Evolutionary conservation across 2,329 filamentous ascomycete genomes (phyloP).

Genomic region (Xylaria sp.): DNA sequence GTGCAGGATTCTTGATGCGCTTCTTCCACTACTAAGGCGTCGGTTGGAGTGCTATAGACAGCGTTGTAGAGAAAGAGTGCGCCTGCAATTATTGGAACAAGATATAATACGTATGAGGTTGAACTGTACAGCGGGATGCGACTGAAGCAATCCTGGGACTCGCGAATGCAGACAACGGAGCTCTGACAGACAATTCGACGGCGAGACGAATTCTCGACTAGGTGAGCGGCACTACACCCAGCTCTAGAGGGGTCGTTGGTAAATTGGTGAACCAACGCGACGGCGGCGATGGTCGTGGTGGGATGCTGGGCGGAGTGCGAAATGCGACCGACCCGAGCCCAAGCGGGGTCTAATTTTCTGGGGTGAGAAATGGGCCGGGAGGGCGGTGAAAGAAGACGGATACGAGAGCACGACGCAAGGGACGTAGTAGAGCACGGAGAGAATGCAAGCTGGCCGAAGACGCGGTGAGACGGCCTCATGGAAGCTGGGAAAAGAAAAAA

Average conservation of each 20-base stretch:
- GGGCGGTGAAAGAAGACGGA: slow-evolving; percentile 21
- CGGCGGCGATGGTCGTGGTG: neutral
- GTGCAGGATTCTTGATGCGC: slow-evolving; percentile 21
- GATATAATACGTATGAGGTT: slow-evolving; percentile 42
- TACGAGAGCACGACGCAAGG: slow-evolving; percentile 1
- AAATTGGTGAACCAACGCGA: slow-evolving; percentile 17
- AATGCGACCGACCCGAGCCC: slow-evolving; percentile 27
- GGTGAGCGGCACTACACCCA: neutral
- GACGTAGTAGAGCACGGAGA: neutral
- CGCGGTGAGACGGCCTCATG: slow-evolving; percentile 30
- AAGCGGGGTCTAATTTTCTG: slow-evolving; percentile 22
- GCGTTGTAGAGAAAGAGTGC: slow-evolving; percentile 41
- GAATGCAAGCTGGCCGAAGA: slow-evolving; percentile 9
- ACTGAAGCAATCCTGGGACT: neutral
- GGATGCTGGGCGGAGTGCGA: slow-evolving; percentile 20
- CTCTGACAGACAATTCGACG: slow-evolving; percentile 10
- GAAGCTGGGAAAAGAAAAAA: neutral
- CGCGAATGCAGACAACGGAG: neutral
- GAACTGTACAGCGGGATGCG: slow-evolving; percentile 34
- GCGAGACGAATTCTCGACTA: neutral
- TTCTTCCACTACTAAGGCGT: slow-evolving; percentile 16
- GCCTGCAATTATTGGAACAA: slow-evolving; percentile 41
- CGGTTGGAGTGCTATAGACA: slow-evolving; percentile 14
- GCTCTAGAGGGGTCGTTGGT: slow-evolving; percentile 6
- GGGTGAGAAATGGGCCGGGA: slow-evolving; percentile 20